A percentile compares a stretch with the other conserved stretches of the same genome.
Conservation (phyloP, 1,139 yeast species). For the Taiozyma sp. region DNA sequence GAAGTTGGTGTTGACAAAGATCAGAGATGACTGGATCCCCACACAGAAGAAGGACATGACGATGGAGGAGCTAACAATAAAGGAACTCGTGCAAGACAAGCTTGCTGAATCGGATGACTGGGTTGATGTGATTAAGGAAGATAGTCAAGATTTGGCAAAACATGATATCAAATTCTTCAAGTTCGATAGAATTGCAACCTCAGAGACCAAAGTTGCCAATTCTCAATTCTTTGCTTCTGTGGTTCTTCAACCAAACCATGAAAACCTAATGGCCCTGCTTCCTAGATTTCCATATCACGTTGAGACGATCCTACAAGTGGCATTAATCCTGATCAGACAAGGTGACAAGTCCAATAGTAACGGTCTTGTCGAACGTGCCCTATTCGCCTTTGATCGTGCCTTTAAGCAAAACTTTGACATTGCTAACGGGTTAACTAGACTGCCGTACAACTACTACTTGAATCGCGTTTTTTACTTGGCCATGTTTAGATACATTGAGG, state of each 20-base stretch:
- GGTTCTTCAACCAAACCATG: constrained; percentile 65
- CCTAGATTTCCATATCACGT: constrained; percentile 67
- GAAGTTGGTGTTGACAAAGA: constrained; percentile 61
- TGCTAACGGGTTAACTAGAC: constrained; percentile 53
- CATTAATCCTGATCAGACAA: constrained; percentile 68
- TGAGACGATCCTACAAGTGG: constrained; percentile 74
- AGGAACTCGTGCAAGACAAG: constrained; percentile 38
- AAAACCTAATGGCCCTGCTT: constrained; percentile 49
- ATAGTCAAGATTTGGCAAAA: constrained; percentile 39
- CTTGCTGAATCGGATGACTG: constrained; percentile 35
- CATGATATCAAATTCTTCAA: constrained; percentile 52
- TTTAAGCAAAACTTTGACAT: constrained; percentile 44
- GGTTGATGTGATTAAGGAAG: constrained; percentile 41
- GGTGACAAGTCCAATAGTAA: constrained; percentile 70
- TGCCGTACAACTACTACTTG: constrained; percentile 71
- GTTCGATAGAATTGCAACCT: constrained; percentile 38
- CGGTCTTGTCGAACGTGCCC: constrained; percentile 68
- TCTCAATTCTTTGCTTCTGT: constrained; percentile 60
- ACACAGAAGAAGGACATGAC: constrained; percentile 55
- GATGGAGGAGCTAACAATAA: constrained; percentile 49
- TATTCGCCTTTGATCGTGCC: constrained; percentile 74
- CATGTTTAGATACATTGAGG: constrained; percentile 64
- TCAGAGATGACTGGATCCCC: constrained; percentile 81
- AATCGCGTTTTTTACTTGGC: constrained; percentile 76
- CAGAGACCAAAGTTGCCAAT: constrained; percentile 43